Evolutionary conservation across 306 rosid species (phyloP), one percentile per base, ranked within the genome.

Genomic region (Trifolium dubium): DNA sequence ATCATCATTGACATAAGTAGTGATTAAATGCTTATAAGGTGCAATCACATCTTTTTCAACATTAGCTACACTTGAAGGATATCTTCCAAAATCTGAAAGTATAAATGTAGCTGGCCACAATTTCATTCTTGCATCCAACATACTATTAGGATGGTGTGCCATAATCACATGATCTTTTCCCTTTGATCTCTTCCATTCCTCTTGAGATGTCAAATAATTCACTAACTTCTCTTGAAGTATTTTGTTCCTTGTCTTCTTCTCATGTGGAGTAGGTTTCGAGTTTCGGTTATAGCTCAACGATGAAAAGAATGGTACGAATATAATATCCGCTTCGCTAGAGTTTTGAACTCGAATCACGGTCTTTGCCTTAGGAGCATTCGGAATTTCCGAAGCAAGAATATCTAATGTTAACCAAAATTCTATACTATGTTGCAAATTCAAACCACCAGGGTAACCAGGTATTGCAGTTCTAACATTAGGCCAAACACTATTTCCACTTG

Each of bases 81-180:
- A 89, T 81, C 97, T 89, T 32, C 97, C 97, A 77, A 91, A 91
- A 71, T 91, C 97, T 0, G 97, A 71, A 30, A 89, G 95, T 72
- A 91, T 80, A 74, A 89, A 85, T 28, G 89, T 87, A 30, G 95
- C 92, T 59, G 92, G 88, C 94, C 96, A 89, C 15, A 91, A 77
- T 71, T 86, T 78, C 78, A 73, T 72, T 86, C 92, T 89, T 28
- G 91, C 92, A 17, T 85, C 83, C 69, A 83, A 39, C 86, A 91
- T 81, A 58, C 97, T 91, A 23, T 91, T 91, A 2, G 97, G 97
- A 83, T 91, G 96, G 64, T 91, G 97, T n/a, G 95, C 97, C 43
- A 91, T 66, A 64, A 91, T 87, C 80, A 91, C 67, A 83, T 91
- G 97, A 71, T 91, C 92, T 67, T 73, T 67, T 49, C 97, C 97